phyloP scores from a whole-genome alignment of 176 grass and related monocot genomes.

The Ensete glaucum region DNA sequence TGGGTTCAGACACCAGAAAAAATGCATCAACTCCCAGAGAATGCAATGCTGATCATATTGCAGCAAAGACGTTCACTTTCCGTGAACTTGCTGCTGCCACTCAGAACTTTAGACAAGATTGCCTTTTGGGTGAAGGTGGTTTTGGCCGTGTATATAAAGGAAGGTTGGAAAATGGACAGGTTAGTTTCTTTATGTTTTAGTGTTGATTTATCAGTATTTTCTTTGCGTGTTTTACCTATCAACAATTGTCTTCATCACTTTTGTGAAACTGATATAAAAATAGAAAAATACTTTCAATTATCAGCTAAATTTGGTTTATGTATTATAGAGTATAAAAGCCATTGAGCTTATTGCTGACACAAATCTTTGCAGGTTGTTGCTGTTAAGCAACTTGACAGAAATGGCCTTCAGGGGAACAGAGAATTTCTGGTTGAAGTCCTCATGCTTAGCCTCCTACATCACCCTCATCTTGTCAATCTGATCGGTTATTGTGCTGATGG shows the following conservation, averaged over 20 bases:
- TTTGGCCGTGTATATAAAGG: constrained; percentile 17
- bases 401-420: constrained; percentile 11
- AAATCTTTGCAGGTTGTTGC: constrained; percentile 9
- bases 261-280: not conserved
- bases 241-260: not conserved
- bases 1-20: not conserved
- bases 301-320: not conserved
- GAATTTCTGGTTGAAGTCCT: constrained; percentile 14
- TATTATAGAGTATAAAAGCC: not conserved
- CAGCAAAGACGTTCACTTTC: constrained; percentile 5
- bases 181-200: not conserved
- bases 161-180: constrained; percentile 8
- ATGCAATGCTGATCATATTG: not conserved
- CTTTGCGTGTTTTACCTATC: not conserved
- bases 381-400: constrained; percentile 12
- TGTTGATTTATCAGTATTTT: not conserved
- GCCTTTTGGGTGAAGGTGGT: constrained; percentile 11
- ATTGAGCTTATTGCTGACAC: not conserved
- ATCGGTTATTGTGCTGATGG: constrained; percentile 18
- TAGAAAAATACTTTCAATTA: not conserved
- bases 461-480: constrained; percentile 9
- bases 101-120: constrained; percentile 14
- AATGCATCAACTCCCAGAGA: constrained; percentile 1
- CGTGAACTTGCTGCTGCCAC: constrained; percentile 14
- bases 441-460: constrained; percentile 13